phyloP scores from a whole-genome alignment of 2,329 filamentous ascomycete species.

The Pyricularia pennisetigena region DNA sequence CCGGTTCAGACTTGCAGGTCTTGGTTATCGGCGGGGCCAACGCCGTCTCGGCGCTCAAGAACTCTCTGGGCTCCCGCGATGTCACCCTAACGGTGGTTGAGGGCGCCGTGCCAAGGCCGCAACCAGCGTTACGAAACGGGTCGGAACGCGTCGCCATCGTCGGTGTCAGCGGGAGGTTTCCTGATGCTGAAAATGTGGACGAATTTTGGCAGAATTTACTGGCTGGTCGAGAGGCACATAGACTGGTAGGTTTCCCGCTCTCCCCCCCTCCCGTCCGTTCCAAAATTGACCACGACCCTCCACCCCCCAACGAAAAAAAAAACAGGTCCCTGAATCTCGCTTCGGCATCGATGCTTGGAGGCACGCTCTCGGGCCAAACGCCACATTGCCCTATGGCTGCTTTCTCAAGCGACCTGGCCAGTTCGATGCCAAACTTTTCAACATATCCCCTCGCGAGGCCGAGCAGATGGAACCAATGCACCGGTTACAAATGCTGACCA shows the following conservation, averaged over 20 bases:
- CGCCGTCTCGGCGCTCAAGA: not conserved
- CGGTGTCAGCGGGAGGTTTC: not conserved
- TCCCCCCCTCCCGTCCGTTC: not conserved
- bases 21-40: not conserved
- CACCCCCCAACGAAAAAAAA: no score
- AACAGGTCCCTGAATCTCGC: not conserved
- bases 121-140: not conserved
- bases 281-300: not conserved
- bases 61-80: not conserved
- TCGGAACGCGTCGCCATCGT: not conserved
- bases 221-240: not conserved
- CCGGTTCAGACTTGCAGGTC: not conserved
- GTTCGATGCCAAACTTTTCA: constrained; percentile 74
- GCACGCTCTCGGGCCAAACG: not conserved
- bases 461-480: constrained; percentile 69
- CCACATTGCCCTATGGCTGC: constrained; percentile 44
- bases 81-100: not conserved
- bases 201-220: not conserved
- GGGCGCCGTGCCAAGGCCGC: not conserved
- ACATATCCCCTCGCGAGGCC: constrained; percentile 73
- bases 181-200: not conserved
- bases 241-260: not conserved
- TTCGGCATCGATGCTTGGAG: not conserved
- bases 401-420: constrained; percentile 60
- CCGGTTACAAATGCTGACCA: constrained; percentile 60